phyloP scores from a whole-genome alignment of 768 basidiomycete genomes.

The Suillus subaureus region DNA sequence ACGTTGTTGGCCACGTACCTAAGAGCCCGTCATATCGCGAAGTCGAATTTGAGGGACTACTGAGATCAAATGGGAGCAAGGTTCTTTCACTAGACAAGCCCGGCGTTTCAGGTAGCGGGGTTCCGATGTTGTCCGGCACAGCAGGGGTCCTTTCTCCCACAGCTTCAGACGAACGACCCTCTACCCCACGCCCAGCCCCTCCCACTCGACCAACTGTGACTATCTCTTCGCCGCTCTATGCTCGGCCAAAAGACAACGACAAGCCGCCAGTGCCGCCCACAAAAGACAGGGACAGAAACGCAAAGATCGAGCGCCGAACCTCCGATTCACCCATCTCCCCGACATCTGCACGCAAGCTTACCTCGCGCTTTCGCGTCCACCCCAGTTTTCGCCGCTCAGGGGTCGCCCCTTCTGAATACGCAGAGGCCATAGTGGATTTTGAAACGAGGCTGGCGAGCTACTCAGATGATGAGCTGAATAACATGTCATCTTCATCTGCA shows the following conservation, averaged over 20 bases:
- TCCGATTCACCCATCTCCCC: constrained; percentile 34
- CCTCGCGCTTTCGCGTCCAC: constrained; percentile 61
- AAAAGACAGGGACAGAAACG: constrained; percentile 10
- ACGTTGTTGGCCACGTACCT: constrained; percentile 63
- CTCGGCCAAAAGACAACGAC: not conserved
- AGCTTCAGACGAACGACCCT: constrained; percentile 2
- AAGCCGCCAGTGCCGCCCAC: constrained; percentile 20
- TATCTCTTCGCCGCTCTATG: constrained; percentile 22
- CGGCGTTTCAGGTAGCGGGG: not conserved
- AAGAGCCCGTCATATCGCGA: constrained; percentile 57
- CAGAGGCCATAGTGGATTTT: constrained; percentile 67
- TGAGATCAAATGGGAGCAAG: constrained; percentile 56
- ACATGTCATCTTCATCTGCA: constrained; percentile 42
- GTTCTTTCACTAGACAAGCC: constrained; percentile 36
- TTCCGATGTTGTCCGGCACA: constrained; percentile 8
- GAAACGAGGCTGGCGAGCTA: constrained; percentile 77
- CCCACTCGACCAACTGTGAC: constrained; percentile 34
- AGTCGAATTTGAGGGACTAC: constrained; percentile 77
- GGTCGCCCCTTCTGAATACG: constrained; percentile 73
- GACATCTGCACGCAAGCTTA: constrained; percentile 33
- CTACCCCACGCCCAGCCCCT: constrained; percentile 12
- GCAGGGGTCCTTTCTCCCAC: constrained; percentile 25
- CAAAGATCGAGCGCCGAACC: constrained; percentile 24
- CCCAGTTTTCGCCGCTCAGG: constrained; percentile 53
- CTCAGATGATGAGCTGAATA: constrained; percentile 47